Conservation (phyloP, 2,329 filamentous ascomycete genomes). For the Hortaea werneckii region DNA sequence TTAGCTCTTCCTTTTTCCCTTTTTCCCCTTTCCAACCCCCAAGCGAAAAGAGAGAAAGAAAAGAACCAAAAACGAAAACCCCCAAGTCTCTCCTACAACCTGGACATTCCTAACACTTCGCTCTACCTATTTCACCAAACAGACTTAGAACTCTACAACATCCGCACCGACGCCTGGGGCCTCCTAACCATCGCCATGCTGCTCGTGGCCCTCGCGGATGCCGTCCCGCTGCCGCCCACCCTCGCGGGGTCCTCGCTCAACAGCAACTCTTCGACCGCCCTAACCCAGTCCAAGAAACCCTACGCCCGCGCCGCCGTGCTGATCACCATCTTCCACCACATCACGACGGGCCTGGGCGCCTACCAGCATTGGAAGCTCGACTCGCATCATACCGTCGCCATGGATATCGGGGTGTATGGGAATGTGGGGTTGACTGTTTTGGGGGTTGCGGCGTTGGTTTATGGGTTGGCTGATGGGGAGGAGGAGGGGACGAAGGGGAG, state of each 20-base stretch:
- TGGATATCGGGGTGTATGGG: conserved; percentile 26
- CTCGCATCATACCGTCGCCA: conserved; percentile 25
- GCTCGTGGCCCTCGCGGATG: conserved; percentile 23
- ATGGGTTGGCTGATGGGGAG: conserved; percentile 14
- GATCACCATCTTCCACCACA: conserved; percentile 26
- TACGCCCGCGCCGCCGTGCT: conserved; percentile 23
- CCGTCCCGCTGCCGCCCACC: conserved; percentile 17
- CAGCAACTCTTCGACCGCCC: conserved; percentile 5
- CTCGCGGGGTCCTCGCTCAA: conserved; percentile 13
- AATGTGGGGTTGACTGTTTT: conserved; percentile 21
- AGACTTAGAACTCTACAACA: conserved; percentile 30
- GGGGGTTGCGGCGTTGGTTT: conserved; percentile 19
- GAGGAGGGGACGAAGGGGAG: neutral
- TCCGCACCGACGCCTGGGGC: conserved; percentile 26
- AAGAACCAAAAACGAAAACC: too few species aligned
- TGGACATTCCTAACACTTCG: neutral
- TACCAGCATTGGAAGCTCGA: conserved; percentile 22
- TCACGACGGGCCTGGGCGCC: conserved; percentile 25
- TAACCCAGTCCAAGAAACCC: conserved; percentile 16
- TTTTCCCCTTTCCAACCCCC: too few species aligned
- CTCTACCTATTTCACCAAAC: neutral
- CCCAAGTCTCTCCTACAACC: neutral
- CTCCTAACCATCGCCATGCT: conserved; percentile 23
- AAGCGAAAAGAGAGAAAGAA: too few species aligned
- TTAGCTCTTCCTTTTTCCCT: neutral